Conservation (phyloP, 2,329 filamentous ascomycete genomes). For the Talaromyces sp. region DNA sequence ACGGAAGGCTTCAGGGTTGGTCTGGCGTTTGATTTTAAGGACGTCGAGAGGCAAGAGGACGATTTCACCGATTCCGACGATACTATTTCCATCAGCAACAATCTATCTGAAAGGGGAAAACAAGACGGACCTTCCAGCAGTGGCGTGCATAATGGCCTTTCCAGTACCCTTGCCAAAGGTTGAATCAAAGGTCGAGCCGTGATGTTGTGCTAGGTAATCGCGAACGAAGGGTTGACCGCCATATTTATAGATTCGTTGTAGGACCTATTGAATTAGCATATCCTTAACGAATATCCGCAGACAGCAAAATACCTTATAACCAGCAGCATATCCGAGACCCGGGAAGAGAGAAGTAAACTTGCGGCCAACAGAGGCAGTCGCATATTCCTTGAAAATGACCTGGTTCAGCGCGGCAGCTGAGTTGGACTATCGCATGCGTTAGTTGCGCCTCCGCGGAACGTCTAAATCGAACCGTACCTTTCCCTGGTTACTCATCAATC, state of each 20-base stretch:
- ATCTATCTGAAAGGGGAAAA: neutral
- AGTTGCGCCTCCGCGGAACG: neutral
- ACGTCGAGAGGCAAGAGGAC: conserved; percentile 92
- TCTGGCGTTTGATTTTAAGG: conserved; percentile 99
- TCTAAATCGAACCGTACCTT: conserved; percentile 49
- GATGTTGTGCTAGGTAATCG: conserved; percentile 77
- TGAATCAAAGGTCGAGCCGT: conserved; percentile 77
- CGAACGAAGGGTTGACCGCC: conserved; percentile 93
- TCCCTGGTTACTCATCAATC: conserved; percentile 96
- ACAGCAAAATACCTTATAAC: conserved; percentile 72
- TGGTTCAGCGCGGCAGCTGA: conserved; percentile 67
- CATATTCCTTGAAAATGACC: conserved; percentile 92
- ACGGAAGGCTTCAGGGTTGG: conserved; percentile 96
- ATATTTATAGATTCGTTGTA: conserved; percentile 98
- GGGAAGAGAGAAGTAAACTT: conserved; percentile 97
- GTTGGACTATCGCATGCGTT: conserved; percentile 46
- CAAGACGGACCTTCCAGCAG: conserved; percentile 70
- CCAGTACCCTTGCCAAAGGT: conserved; percentile 95
- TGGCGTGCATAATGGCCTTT: conserved; percentile 97
- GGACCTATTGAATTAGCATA: conserved; percentile 50
- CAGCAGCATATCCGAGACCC: conserved; percentile 92
- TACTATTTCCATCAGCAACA: conserved; percentile 45
- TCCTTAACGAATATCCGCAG: neutral
- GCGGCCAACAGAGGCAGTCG: conserved; percentile 61
- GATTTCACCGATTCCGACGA: conserved; percentile 97